Conservation (phyloP, 1,284 basidiomycete species). For the Leccinum griseonigrum region DNA sequence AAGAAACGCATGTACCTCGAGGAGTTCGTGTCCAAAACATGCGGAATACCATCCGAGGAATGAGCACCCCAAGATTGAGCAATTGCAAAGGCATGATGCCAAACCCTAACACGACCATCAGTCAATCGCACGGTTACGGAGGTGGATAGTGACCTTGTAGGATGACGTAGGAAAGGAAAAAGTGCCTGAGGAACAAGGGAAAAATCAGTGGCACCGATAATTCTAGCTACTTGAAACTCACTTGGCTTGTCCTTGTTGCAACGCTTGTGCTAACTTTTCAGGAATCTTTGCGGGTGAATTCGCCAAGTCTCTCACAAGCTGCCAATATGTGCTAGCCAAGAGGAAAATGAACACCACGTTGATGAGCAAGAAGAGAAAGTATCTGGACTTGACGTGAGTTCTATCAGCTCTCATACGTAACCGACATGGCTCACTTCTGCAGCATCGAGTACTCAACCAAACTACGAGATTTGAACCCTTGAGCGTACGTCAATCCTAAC, state of each 20-base stretch:
- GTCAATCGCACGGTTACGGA: not conserved
- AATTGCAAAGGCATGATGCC: conserved; percentile 95
- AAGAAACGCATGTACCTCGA: conserved; percentile 54
- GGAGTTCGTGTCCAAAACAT: conserved; percentile 81
- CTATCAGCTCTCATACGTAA: not conserved
- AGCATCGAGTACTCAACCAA: conserved; percentile 92
- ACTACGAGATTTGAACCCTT: conserved; percentile 87
- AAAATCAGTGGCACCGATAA: conserved; percentile 17
- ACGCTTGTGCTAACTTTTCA: conserved; percentile 80
- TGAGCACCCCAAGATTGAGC: conserved; percentile 82
- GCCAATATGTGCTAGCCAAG: conserved; percentile 86
- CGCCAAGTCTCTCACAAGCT: conserved; percentile 82
- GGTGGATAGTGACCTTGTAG: conserved; percentile 65
- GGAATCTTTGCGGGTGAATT: conserved; percentile 87
- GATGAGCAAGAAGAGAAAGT: conserved; percentile 91
- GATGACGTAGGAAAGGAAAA: conserved; percentile 95
- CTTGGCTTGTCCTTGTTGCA: conserved; percentile 75
- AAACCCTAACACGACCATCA: conserved; percentile 51
- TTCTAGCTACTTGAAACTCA: conserved; percentile 21
- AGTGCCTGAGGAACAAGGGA: conserved; percentile 54
- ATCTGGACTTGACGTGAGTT: conserved; percentile 47
- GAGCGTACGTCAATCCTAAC: conserved; percentile 81
- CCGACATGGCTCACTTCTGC: conserved; percentile 66
- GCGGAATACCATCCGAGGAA: conserved; percentile 71
- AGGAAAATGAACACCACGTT: conserved; percentile 97